These are phyloP conservation scores for Lichenothelia convexa DNA, from an alignment of 495 filamentous ascomycete genomes.

Conservation along the genomic window DNA sequence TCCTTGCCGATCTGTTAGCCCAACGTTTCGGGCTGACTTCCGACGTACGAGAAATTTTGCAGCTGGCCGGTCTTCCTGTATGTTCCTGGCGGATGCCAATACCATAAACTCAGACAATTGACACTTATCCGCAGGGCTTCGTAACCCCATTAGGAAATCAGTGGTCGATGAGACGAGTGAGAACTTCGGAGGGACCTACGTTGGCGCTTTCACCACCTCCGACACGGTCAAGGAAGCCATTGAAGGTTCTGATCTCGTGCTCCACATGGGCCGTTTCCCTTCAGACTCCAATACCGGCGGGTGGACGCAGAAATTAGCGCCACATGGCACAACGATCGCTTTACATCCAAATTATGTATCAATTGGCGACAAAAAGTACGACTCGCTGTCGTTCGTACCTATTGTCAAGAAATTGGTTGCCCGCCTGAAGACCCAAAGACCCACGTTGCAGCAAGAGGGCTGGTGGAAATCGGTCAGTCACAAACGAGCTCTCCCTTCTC, in stretches of 20 bases:
- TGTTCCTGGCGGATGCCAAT: slow-evolving; percentile 15
- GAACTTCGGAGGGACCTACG: slow-evolving; percentile 19
- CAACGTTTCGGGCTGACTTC: no score
- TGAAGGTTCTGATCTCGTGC: slow-evolving; percentile 13
- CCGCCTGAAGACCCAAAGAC: slow-evolving; percentile 6
- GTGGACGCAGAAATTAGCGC: slow-evolving; percentile 15
- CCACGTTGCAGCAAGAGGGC: slow-evolving; percentile 10
- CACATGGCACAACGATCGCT: slow-evolving; percentile 1
- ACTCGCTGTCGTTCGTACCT: background rate
- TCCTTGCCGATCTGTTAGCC: slow-evolving; percentile 12
- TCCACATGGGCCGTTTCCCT: slow-evolving; percentile 18
- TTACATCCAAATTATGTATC: slow-evolving; percentile 14
- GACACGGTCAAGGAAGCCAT: slow-evolving; percentile 11
- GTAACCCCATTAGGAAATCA: slow-evolving; percentile 19
- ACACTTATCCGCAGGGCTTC: slow-evolving; percentile 12
- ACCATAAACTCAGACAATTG: slow-evolving; percentile 12
- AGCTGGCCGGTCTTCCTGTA: slow-evolving; percentile 19
- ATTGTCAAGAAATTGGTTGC: slow-evolving; percentile 18
- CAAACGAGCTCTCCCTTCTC: slow-evolving; percentile 24
- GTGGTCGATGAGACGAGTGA: slow-evolving; percentile 19
- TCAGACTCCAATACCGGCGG: slow-evolving; percentile 21
- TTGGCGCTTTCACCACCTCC: slow-evolving; percentile 12
- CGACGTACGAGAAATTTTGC: no score
- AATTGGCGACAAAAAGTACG: slow-evolving; percentile 1
- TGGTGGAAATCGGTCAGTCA: slow-evolving; percentile 19